Evolutionary conservation across 345 rosid species (phyloP), one percentile per base, ranked within the genome.

Genomic region (Aegle marmelos): DNA sequence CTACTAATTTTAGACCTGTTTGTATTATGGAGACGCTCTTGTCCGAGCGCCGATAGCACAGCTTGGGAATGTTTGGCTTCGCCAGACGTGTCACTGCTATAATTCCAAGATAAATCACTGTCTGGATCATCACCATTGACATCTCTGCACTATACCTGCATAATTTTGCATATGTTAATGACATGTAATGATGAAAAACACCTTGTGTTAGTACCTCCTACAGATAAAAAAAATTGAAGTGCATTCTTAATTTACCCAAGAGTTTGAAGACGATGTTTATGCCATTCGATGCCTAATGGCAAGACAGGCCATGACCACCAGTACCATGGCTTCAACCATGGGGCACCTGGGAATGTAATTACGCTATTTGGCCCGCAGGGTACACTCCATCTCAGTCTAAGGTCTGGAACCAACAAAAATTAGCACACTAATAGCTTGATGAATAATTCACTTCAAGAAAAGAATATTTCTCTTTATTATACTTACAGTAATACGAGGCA

Each of bases 261-360:
- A 79, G 88, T 90, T 72, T 84, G 84, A 68, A 81, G 89, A 41
- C 99, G 97, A 72, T 75, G 86, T 65, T 96, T 87, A 27, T 96
- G 99, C 99, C 99, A 96, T 34, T 82, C 82, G 30, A 92, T 63
- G 59, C 99, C 98, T 64, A 96, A 67, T 5, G 98, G 98, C 61
- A 94, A 91, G 77, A 94, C 98, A 48, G 99, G 98, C 95, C 97
- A 96, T 41, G 99, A 90, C 98, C 99, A 96, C 99, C 98, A 96
- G 65, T 96, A 96, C 98, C 99, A 96, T 73, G 99, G 99, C 79
- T 96, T 96, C 89, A 94, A 78, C 97, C 97, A 96, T 34, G 90
- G 80, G 7, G 98, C 99, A 84, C 99, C 89, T 1, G 99, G 99
- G 84, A 91, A 96, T 25, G 99, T 96, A 66, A 96, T 91, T 75